These are phyloP conservation scores for Nemania abortiva DNA, from an alignment of 2,329 filamentous ascomycete genomes.

Conservation along the genomic window DNA sequence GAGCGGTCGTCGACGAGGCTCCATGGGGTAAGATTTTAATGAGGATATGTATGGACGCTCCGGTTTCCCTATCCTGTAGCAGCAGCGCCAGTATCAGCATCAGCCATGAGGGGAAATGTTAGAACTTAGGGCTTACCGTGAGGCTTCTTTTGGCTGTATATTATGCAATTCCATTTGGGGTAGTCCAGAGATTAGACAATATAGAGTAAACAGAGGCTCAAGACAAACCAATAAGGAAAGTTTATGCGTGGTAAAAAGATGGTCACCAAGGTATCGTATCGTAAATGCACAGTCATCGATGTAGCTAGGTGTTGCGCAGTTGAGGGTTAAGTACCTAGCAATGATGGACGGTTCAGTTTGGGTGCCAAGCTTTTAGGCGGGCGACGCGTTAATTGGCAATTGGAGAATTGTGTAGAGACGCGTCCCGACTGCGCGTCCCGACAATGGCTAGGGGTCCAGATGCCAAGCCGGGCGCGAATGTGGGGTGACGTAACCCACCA, in stretches of 20 bases:
- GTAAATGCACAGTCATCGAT: not conserved
- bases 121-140: constrained; percentile 29
- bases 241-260: not conserved
- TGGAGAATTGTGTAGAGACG: constrained; percentile 36
- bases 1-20: constrained; percentile 48
- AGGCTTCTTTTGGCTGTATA: constrained; percentile 21
- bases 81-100: not conserved
- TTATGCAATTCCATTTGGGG: constrained; percentile 33
- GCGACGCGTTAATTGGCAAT: constrained; percentile 34
- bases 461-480: constrained; percentile 34
- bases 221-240: constrained; percentile 1
- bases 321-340: not conserved
- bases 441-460: not conserved
- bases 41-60: constrained; percentile 42
- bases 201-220: constrained; percentile 6
- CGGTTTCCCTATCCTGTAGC: constrained; percentile 41
- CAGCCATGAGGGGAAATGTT: not conserved
- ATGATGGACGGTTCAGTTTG: not conserved
- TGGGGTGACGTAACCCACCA: constrained; percentile 36
- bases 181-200: constrained; percentile 9
- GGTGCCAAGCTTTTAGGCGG: constrained; percentile 27
- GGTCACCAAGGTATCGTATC: not conserved
- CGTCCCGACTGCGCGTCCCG: too few species aligned
- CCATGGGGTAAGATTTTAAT: constrained; percentile 32
- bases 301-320: not conserved